Percentiles rank a stretch among this genome's conserved stretches.
Conservation (phyloP, 1,284 basidiomycete genomes). For the Cutaneotrichosporon daszewskae region DNA sequence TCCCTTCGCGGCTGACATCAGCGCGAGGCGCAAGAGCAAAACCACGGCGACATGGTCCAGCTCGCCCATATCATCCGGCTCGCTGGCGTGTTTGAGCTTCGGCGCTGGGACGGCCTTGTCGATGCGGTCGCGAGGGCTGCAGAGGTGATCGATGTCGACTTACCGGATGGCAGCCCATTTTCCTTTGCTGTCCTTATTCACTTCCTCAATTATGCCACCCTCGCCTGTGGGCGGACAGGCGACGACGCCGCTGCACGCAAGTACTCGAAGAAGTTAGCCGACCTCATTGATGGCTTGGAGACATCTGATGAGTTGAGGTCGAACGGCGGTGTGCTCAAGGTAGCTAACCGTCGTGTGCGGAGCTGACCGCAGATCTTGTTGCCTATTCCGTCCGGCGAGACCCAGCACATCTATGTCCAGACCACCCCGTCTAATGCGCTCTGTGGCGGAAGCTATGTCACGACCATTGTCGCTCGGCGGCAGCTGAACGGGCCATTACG, state of each 20-base stretch:
- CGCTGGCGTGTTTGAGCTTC: conserved; percentile 23
- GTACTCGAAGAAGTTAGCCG: no score
- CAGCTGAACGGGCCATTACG: conserved; percentile 15
- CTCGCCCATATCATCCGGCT: conserved; percentile 23
- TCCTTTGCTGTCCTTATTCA: conserved; percentile 31
- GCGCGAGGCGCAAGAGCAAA: conserved; percentile 17
- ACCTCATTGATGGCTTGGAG: no score
- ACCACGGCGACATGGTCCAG: conserved; percentile 24
- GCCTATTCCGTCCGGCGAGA: no score
- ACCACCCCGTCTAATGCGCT: conserved; percentile 34
- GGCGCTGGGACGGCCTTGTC: conserved; percentile 32
- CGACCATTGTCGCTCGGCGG: conserved; percentile 25
- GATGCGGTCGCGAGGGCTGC: conserved; percentile 17
- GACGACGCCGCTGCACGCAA: conserved; percentile 21
- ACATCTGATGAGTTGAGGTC: no score
- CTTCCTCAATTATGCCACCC: conserved; percentile 21
- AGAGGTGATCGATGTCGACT: conserved; percentile 18
- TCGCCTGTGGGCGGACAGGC: conserved; percentile 34
- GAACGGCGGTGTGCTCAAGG: no score
- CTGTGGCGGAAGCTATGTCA: conserved; percentile 30
- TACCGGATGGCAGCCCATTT: conserved; percentile 23
- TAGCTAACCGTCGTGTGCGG: no score
- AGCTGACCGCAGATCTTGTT: no score
- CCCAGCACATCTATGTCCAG: conserved; percentile 24
- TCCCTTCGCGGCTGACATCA: no score